Percentiles rank a stretch among this genome's conserved stretches.
Evolutionary conservation across 1,139 yeast species (phyloP).

Genomic region (Hansenula lynferdii): DNA sequence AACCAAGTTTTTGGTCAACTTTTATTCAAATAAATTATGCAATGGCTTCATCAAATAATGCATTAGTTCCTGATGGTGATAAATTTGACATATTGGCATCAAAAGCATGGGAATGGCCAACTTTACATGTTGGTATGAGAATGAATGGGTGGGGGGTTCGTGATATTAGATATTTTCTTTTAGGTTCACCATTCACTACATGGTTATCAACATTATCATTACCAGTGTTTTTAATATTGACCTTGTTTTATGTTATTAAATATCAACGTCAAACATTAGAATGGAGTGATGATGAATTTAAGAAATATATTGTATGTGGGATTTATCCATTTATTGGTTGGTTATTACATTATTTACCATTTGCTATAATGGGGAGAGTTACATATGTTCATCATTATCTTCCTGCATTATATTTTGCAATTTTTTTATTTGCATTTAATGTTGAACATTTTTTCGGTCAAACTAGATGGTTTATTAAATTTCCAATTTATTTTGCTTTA

Average conservation of each 20-base stretch:
- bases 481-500: constrained; percentile 27
- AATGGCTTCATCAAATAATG: constrained; percentile 78
- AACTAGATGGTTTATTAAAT: constrained; percentile 24
- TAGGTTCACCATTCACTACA: constrained; percentile 65
- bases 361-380: constrained; percentile 75
- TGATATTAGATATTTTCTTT: constrained; percentile 49
- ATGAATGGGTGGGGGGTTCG: constrained; percentile 61
- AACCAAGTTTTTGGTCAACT: constrained; percentile 65
- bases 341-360: constrained; percentile 68
- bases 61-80: constrained; percentile 68
- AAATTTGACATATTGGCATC: constrained; percentile 62
- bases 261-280: constrained; percentile 57
- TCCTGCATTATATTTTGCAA: constrained; percentile 77
- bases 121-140: constrained; percentile 54
- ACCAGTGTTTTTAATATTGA: constrained; percentile 27
- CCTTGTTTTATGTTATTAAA: constrained; percentile 38
- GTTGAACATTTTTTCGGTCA: constrained; percentile 36
- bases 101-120: constrained; percentile 83
- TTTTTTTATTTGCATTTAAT: constrained; percentile 55
- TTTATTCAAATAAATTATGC: constrained; percentile 66
- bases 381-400: constrained; percentile 80
- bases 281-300: constrained; percentile 23
- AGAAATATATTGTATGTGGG: constrained; percentile 45
- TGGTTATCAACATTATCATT: constrained; percentile 48
- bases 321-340: constrained; percentile 64